Evolutionary conservation across 805 yeast genomes (phyloP).

Genomic region (Kurtzmaniella cleridarum): DNA sequence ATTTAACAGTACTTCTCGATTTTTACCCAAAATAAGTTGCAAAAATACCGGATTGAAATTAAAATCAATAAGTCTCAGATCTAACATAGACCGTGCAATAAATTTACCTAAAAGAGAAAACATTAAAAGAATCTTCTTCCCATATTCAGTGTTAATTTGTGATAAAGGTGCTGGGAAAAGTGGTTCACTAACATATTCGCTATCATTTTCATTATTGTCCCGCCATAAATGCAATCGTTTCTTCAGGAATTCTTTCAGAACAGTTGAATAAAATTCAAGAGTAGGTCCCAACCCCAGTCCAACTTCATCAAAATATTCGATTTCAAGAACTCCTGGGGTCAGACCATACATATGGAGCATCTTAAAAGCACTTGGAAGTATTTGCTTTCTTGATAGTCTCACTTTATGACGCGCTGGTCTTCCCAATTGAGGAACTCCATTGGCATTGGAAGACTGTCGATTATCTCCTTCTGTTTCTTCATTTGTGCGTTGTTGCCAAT

Average conservation of each 20-base stretch:
- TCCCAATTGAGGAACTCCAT: conserved; percentile 51
- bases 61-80: conserved; percentile 83
- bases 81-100: conserved; percentile 80
- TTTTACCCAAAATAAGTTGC: conserved; percentile 42
- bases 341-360: conserved; percentile 72
- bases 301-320: conserved; percentile 83
- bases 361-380: conserved; percentile 74
- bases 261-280: conserved; percentile 80
- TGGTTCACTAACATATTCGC: conserved; percentile 44
- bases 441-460: conserved; percentile 7
- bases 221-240: conserved; percentile 69
- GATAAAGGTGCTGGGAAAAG: conserved; percentile 69
- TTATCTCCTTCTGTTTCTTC: conserved; percentile 32
- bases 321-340: conserved; percentile 76
- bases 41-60: conserved; percentile 70
- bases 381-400: conserved; percentile 61
- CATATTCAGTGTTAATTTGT: conserved; percentile 23
- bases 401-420: conserved; percentile 75
- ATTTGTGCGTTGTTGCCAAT: conserved; percentile 56
- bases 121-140: conserved; percentile 40
- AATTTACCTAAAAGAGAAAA: conserved; percentile 75
- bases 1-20: conserved; percentile 29
- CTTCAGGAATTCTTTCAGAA: conserved; percentile 67
- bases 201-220: conserved; percentile 22
- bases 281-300: conserved; percentile 99